Base-by-base conservation (phyloP, 2,329 filamentous ascomycete genomes). In the Monilinia fructicola region DNA sequence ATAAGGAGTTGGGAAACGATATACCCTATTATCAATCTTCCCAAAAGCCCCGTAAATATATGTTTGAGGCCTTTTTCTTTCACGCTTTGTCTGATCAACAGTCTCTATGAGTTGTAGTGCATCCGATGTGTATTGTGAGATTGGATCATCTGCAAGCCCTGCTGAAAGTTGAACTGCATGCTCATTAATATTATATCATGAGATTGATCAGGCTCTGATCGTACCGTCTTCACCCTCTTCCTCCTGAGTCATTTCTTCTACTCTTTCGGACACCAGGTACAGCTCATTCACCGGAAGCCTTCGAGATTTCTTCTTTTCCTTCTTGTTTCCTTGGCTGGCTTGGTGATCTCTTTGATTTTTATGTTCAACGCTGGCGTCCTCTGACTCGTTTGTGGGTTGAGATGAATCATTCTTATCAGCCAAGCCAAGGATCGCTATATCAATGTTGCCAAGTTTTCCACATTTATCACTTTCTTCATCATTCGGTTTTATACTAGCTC, bases 81-180 rank as follows among this genome's bases (percentile, higher is more conserved):
- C 44, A 31, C 31, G 14, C 31, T 61, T 61, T 61, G 31, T 38
- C 31, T 14, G 58, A 16, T n/a, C 28, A 38, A 50, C 5, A 26
- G 44, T 26, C 2, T 61, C n/a, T 61, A 50, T 12, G 18, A 50
- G 10, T 26, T 50, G 31, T 14, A 50, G 28, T 7, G 58, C 58
- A 60, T 50, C 31, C 1, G n/a, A 50, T 14, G 66, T 55, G n/a
- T 59, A 18, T 54, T 72, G 71, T 11, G 70, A 72, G n/a, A 73
- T 72, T 16, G 70, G 71, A 53, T 75, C 73, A 53, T 72, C 62
- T 18, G 69, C 67, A 3, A 74, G 54, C 31, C 73, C 70, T 18
- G 31, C 31, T 28, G 67, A 63, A 31, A 63, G 26, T 18, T 64
- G 70, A 70, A 21, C 52, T 61, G 26, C 18, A 26, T 35, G 35